Evolutionary conservation across 75 land plant genomes (phyloP).

Genomic region (Chamaecyparis obtusa): DNA sequence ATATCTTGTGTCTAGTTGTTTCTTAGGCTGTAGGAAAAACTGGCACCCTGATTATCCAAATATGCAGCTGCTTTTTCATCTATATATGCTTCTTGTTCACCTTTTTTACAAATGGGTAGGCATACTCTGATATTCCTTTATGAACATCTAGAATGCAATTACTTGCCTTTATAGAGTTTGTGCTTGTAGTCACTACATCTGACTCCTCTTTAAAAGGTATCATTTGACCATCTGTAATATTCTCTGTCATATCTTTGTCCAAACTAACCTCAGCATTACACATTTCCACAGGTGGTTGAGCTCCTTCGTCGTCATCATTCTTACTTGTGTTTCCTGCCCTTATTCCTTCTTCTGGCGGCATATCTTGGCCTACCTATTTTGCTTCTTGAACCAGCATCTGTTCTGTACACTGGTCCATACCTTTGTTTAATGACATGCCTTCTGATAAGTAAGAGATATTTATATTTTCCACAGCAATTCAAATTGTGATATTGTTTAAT

Average conservation of each 20-base stretch:
- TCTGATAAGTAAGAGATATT: too few species aligned
- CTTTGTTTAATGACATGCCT: neutral
- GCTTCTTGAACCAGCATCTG: neutral
- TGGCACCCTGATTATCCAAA: neutral
- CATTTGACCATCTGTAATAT: slow-evolving; percentile 6
- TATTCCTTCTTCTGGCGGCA: neutral
- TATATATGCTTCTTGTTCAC: neutral
- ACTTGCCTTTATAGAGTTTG: neutral
- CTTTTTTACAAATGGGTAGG: neutral
- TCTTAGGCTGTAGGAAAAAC: neutral
- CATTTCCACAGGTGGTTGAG: neutral
- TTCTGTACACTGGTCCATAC: neutral
- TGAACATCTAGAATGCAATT: neutral
- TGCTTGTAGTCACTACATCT: neutral
- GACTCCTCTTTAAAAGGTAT: neutral
- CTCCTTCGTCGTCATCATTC: neutral
- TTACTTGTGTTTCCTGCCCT: neutral
- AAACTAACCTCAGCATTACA: neutral
- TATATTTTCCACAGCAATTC: too few species aligned
- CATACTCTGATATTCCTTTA: neutral
- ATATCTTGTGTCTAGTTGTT: neutral
- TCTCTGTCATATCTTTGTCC: neutral
- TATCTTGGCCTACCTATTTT: neutral
- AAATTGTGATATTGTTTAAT: too few species aligned
- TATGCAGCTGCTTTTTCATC: neutral